These are phyloP conservation scores for Agrostemma githago DNA, from an alignment of 148 eudicot genomes.

Conservation along the genomic window DNA sequence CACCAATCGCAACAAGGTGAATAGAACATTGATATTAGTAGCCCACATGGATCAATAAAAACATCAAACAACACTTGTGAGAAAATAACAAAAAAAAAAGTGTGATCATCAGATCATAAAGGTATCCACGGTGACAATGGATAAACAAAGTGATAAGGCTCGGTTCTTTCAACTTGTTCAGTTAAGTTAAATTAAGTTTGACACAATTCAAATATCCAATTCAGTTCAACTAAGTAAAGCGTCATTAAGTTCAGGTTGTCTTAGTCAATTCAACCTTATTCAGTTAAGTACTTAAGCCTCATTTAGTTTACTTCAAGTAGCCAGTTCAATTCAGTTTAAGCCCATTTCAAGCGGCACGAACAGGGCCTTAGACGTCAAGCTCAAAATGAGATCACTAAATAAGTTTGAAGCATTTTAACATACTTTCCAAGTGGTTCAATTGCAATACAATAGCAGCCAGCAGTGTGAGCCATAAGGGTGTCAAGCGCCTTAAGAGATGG, in stretches of 20 bases:
- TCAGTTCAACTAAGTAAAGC: too few species aligned
- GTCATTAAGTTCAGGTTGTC: too few species aligned
- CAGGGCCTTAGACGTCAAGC: too few species aligned
- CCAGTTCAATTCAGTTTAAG: too few species aligned
- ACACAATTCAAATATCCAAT: too few species aligned
- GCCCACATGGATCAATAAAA: neutral
- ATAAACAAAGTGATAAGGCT: neutral
- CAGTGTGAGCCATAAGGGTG: conserved; percentile 94
- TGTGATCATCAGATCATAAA: neutral
- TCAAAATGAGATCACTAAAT: neutral
- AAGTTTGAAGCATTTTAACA: conserved; percentile 1
- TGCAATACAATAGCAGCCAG: conserved; percentile 98
- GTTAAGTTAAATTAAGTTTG: too few species aligned
- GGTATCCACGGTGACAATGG: neutral
- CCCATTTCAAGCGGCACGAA: too few species aligned
- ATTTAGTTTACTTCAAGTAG: too few species aligned
- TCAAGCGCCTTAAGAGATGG: conserved; percentile 81
- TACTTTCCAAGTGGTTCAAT: conserved; percentile 94
- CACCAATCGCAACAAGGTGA: neutral
- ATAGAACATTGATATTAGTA: neutral
- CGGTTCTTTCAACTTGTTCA: too few species aligned
- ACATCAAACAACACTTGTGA: neutral
- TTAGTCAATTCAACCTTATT: too few species aligned
- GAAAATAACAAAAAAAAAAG: neutral
- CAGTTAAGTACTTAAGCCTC: too few species aligned